Evolutionary conservation across 257 asterid genomes (phyloP), one percentile per base, ranked within the genome.

Genomic region (Fraxinus pennsylvanica): DNA sequence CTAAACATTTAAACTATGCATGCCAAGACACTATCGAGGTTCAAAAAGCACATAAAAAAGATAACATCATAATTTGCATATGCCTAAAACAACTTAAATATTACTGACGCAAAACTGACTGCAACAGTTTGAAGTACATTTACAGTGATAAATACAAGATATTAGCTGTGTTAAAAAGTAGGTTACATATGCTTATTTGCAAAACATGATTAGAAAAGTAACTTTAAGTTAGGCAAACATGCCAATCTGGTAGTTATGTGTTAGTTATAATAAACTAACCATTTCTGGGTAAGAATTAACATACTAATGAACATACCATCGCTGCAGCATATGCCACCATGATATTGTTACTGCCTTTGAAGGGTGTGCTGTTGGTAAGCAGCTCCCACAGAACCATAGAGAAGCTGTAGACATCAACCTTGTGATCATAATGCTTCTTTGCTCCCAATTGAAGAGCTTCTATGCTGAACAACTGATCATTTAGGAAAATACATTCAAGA

Each of bases 361-460:
- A 91, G 21, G 94, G 96, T 9, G 89, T 89, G 73, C 33, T 82
- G 80, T 91, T 91, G 7, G 91, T 85, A 61, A 91, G 85, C 70
- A 89, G 84, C 82, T 88, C 94, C 91, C 92, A 91, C 25, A 91
- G 82, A 79, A 91, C 83, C 85, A 91, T 78, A 21, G 96, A 86
- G 84, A 89, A 91, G 79, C 92, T 89, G 77, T 89, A 91, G 50
- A 91, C 92, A 75, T 91, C 94, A 19, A 91, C 96, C 80, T 89
- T 89, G 81, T 86, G 92, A 69, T 89, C 85, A 32, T 86, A 91
- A 43, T 85, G 74, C 85, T 86, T 89, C 90, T 81, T 89, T 70
- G 39, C 82, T 67, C 92, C 96, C 78, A 74, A 1, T 19, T 35
- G 77, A 30, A 83, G 74, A 50, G 85, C 78, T 43, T 85, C 89